Percentiles rank a stretch among this genome's conserved stretches.
phyloP scores from a whole-genome alignment of 177 flowering plant species.

The Telopea speciosissima region DNA sequence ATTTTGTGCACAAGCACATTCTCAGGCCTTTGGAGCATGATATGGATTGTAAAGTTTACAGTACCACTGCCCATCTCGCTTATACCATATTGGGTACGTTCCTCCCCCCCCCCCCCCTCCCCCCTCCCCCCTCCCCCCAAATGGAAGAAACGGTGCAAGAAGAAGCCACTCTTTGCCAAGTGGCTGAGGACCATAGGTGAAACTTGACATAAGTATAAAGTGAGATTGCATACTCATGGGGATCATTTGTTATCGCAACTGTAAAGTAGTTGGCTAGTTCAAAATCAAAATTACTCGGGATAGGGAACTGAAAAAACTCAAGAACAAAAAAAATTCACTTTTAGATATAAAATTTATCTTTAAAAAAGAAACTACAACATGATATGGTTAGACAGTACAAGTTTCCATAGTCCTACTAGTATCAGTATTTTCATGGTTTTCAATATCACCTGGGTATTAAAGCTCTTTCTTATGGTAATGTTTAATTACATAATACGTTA shows the following conservation, averaged over 20 bases:
- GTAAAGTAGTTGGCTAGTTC: not conserved
- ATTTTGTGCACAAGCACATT: not conserved
- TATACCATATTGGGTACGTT: not conserved
- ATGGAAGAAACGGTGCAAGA: too few relatives aligned
- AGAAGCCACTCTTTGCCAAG: not conserved
- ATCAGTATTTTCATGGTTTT: not conserved
- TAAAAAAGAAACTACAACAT: too few relatives aligned
- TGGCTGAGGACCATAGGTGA: not conserved
- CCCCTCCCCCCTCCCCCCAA: too few relatives aligned
- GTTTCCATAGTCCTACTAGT: not conserved
- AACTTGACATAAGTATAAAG: not conserved
- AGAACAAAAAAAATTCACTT: too few relatives aligned
- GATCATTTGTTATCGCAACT: not conserved
- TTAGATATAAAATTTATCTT: too few relatives aligned
- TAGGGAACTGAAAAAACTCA: not conserved
- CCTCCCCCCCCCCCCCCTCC: too few relatives aligned
- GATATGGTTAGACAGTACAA: too few relatives aligned
- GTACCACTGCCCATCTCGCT: not conserved
- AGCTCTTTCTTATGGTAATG: too few relatives aligned
- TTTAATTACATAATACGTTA: too few relatives aligned
- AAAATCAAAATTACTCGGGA: not conserved
- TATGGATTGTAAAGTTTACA: not conserved
- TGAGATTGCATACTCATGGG: not conserved
- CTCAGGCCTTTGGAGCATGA: not conserved
- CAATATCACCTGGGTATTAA: too few relatives aligned